A percentile compares a stretch with the other conserved stretches of the same genome.
These are phyloP conservation scores for Phanerodontia chrysosporium DNA, from an alignment of 768 basidiomycete species.

Conservation along the genomic window DNA sequence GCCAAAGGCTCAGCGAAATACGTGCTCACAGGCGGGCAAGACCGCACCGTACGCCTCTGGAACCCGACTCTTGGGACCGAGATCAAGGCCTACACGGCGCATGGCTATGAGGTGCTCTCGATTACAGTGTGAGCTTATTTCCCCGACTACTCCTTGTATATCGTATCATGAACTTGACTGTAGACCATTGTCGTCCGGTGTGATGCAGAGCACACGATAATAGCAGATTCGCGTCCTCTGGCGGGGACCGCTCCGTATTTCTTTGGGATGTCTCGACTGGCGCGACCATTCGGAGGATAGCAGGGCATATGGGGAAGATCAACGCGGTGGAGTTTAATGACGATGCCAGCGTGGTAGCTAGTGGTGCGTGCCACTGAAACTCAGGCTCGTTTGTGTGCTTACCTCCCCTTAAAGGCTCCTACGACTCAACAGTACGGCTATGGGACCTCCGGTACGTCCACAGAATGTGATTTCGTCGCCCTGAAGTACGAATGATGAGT, in stretches of 20 bases:
- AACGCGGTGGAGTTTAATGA: conserved; percentile 87
- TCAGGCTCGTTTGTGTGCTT: not conserved
- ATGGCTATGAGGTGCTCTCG: conserved; percentile 94
- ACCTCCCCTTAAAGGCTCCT: conserved; percentile 60
- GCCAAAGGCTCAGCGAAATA: conserved; percentile 88
- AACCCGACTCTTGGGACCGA: conserved; percentile 84
- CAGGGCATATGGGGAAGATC: conserved; percentile 90
- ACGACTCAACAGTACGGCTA: conserved; percentile 83
- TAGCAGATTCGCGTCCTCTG: conserved; percentile 87
- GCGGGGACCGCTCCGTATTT: conserved; percentile 90
- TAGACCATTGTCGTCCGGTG: not conserved
- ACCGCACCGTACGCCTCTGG: conserved; percentile 86
- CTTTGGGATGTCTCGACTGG: conserved; percentile 95
- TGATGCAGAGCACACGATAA: conserved; percentile 80
- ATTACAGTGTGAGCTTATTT: conserved; percentile 68
- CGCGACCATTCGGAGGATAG: conserved; percentile 72
- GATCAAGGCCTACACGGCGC: conserved; percentile 86
- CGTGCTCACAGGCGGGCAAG: conserved; percentile 89
- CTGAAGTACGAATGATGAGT: not conserved
- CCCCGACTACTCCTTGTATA: not conserved
- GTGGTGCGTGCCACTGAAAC: conserved; percentile 48
- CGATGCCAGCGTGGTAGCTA: conserved; percentile 83
- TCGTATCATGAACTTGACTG: conserved; percentile 13
- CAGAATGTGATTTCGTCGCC: not conserved
- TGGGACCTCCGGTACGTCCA: conserved; percentile 83